Base-by-base conservation (phyloP, 805 yeast genomes). In the Kluyveromyces aestuarii region DNA sequence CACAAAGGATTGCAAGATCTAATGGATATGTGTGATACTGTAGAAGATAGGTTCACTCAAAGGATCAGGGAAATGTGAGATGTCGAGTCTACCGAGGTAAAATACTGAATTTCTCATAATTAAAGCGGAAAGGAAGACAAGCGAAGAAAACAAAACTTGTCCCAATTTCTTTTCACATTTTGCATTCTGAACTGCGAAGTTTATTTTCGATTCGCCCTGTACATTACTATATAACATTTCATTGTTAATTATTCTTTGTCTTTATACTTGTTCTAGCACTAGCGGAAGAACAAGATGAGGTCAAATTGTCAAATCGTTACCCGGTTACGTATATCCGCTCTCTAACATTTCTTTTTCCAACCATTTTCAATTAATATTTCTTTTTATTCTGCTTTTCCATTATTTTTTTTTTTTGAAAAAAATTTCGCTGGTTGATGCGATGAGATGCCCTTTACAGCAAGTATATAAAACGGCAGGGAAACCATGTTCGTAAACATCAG, bases 1-100 rank as follows among this genome's bases (percentile, higher is more conserved):
- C 90, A 87, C 59, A 87, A 88, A 66, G 98, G 98, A 21, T 75
- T 93, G 52, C 86, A 85, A 53, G 95, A 90, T 63, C 75, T 93
- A 56, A 74, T 82, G 52, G 90, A 83, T 55, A 66, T 90, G 62
- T 93, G 99, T 68, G 77, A 81, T 43, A 87, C 80, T 53, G 81
- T 93, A 41, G 97, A 91, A 66, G 82, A 78, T 52, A 81, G 77
- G 50, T 91, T 87, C 69, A 74, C 82, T 21, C 85, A 80, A 56
- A 77, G 78, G 59, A 80, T 87, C 49, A 76, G 77, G 44, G 79
- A 78, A 43, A 50, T 63, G 51, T 64, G 50, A 52, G 14, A 16
- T n/a, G 14, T 10, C 8, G 35, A 30, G 14, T 7, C 14, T 13
- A 30, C 35, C 8, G 4, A 30, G 14, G 35, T 30, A 13, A 13